Conservation (phyloP, 2,329 filamentous ascomycete genomes). For the Lasiodiplodia theobromae region DNA sequence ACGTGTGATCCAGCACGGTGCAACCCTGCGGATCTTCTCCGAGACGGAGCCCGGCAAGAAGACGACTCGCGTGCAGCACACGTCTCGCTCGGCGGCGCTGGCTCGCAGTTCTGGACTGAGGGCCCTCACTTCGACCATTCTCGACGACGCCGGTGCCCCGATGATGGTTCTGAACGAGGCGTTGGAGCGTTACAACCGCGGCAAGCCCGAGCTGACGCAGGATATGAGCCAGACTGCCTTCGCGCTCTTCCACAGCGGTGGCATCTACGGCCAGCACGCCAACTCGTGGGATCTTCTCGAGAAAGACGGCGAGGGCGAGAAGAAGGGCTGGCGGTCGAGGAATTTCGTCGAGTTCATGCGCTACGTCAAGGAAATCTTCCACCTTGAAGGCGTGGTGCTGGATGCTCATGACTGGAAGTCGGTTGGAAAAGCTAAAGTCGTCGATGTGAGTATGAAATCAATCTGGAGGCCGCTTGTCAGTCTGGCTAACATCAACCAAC, state of each 20-base stretch:
- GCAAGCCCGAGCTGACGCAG: conserved; percentile 32
- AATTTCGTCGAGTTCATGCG: too few relatives aligned
- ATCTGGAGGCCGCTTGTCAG: background rate
- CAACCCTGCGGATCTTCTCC: conserved; percentile 41
- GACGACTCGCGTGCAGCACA: conserved; percentile 35
- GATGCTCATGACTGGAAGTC: conserved; percentile 1
- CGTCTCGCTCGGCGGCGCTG: conserved; percentile 41
- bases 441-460: background rate
- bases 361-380: too few relatives aligned
- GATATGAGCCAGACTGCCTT: conserved; percentile 41
- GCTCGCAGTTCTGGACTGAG: conserved; percentile 37
- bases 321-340: conserved; percentile 38
- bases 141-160: conserved; percentile 39
- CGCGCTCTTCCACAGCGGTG: conserved; percentile 39
- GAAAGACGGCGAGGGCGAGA: conserved; percentile 39
- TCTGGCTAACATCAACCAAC: background rate
- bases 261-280: conserved; percentile 34
- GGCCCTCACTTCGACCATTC: conserved; percentile 38
- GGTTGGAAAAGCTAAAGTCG: conserved; percentile 2
- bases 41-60: conserved; percentile 33
- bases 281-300: conserved; percentile 43
- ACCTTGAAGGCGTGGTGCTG: background rate
- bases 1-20: too few relatives aligned
- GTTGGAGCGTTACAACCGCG: conserved; percentile 35
- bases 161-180: conserved; percentile 39